Base-by-base conservation (phyloP, 148 eudicot genomes). In the Arctostaphylos glauca region DNA sequence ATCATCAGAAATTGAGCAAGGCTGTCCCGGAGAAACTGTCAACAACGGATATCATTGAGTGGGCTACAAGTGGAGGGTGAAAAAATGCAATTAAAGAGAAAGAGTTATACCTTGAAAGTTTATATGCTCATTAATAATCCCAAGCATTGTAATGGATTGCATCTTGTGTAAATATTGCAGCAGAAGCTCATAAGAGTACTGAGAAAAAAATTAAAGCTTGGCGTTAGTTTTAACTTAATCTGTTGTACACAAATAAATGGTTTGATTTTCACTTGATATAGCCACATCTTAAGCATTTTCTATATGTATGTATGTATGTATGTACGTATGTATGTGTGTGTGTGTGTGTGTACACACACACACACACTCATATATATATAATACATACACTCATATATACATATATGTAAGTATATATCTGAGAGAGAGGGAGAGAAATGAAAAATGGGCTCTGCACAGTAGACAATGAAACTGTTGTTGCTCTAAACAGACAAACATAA, bases 71-170 rank as follows among this genome's bases (percentile, higher is more conserved):
- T 43, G 62, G 19, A 66, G 71, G 13, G 49, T 41, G 49, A 70
- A 46, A 44, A 76, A 41, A 25, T 15, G 49, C 5, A 58, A 74
- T 10, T 16, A 71, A 54, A 66, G 76, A 48, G 44, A n/a, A 9
- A 55, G 76, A 81, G 77, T 9, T 73, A 68, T 82, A 95, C 98
- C 94, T 89, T 94, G 94, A 83, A 96, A 96, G 80, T 94, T 92
- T 81, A 96, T 96, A 86, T 92, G 99, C 87, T 96, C 99, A 78
- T 96, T 96, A 83, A 96, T 89, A 74, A 96, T 88, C 67, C 99
- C 99, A 88, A 96, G 98, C 94, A 96, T 94, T 15, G 91, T 92
- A 48, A 92, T 91, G 48, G 93, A 92, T 80, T 90, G 91, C 41
- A 91, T 87, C 84, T 89, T 94, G 89, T 94, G 99, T 31, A 96